Base-by-base conservation (phyloP, 2,329 filamentous ascomycete genomes). In the Aureobasidium vineae region DNA sequence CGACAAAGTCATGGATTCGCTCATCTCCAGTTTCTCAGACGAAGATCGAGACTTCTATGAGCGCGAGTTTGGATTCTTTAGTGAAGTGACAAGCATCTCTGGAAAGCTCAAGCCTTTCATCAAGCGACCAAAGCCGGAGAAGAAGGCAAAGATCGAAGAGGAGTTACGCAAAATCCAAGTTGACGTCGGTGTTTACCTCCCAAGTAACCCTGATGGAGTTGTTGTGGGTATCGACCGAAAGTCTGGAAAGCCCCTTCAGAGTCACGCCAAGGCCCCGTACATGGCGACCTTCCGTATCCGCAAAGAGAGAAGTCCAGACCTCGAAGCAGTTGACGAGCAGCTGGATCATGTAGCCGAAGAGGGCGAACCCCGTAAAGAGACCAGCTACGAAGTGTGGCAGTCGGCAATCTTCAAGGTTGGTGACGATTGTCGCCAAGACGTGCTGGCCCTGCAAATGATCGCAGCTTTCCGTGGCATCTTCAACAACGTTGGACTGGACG, bases 331-430 rank as follows among this genome's bases (percentile, higher is more conserved):
- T 1, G 84, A 85, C 59, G 66, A 71, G 15, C 68, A 73, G 8
- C 38, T 70, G 60, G 70, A 73, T 28, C 68, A 74, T 66, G 70
- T 75, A 54, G 66, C 76, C 26, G 75, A 69, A 66, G 75, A 70
- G 67, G 73, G 70, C 53, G 31, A 73, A 70, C 70, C 70, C 66
- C 70, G 69, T 49, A 71, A 71, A 69, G 75, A 72, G 63, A 86
- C 85, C 72, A 91, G 87, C 0, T 87, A 96, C 71, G 96, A 99
- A 77, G 90, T 94, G n/a, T 98, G 95, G 96, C 95, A 99, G 77
- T 96, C 92, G 1, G 95, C 94, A 66, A 99, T 99, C 74, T 99
- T 99, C 87, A 99, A 99, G 77, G 96, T 99, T 57, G 95, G 95
- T 69, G 95, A 99, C 76, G 95, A 99, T 77, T 98, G 95, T 76